phyloP scores from a whole-genome alignment of 768 basidiomycete genomes.

The Termitomyces bulborhizus region DNA sequence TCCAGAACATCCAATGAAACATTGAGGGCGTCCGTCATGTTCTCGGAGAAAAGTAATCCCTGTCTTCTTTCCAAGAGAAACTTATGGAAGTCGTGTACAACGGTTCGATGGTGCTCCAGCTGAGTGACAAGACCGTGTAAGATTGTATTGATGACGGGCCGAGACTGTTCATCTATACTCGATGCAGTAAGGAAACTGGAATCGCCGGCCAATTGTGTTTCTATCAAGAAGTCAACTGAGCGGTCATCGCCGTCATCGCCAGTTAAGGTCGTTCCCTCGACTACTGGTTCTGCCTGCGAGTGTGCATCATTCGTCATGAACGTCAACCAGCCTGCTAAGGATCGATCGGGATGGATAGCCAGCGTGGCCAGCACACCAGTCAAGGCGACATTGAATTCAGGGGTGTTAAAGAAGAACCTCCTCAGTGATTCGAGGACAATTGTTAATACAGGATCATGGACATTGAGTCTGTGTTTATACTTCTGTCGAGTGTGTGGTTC shows the following conservation, averaged over 20 bases:
- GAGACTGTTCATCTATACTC: conserved; percentile 62
- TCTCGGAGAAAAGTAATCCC: conserved; percentile 88
- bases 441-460: conserved; percentile 71
- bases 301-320: conserved; percentile 45
- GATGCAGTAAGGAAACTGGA: conserved; percentile 56
- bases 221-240: conserved; percentile 73
- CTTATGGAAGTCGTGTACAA: conserved; percentile 76
- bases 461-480: conserved; percentile 69
- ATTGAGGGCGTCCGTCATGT: conserved; percentile 82
- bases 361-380: conserved; percentile 78
- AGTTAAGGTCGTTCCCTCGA: conserved; percentile 13
- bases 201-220: conserved; percentile 55
- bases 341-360: conserved; percentile 81
- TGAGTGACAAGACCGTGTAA: conserved; percentile 77
- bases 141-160: conserved; percentile 77
- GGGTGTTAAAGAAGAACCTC: conserved; percentile 78
- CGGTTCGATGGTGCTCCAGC: conserved; percentile 71
- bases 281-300: conserved; percentile 11
- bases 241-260: conserved; percentile 69
- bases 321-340: conserved; percentile 84
- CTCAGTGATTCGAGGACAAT: conserved; percentile 64
- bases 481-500: conserved; percentile 34
- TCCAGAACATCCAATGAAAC: conserved; percentile 60
- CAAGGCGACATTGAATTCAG: conserved; percentile 84
- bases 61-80: conserved; percentile 81